Percentiles rank a stretch among this genome's conserved stretches.
Evolutionary conservation across 164 flowering plant species (phyloP).

Genomic region (Aristolochia californica): DNA sequence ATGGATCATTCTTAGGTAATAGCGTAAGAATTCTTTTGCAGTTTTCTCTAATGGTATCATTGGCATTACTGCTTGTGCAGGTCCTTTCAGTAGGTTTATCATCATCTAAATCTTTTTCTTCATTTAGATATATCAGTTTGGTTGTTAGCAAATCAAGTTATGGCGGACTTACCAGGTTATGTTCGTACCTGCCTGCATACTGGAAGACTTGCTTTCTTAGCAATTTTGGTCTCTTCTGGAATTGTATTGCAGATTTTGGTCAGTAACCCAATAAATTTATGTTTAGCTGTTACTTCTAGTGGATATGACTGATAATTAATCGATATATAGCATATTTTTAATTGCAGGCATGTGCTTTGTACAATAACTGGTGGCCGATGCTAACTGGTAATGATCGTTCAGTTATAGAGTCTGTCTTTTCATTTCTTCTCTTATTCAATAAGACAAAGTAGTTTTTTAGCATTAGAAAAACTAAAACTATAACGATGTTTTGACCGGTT

Average conservation of each 20-base stretch:
- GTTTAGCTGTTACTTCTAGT: not conserved
- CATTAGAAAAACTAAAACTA: too few species aligned
- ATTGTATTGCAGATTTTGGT: constrained; percentile 89
- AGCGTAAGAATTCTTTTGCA: too few species aligned
- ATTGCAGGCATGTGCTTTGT: constrained; percentile 90
- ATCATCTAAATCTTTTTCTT: too few species aligned
- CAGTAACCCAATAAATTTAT: constrained; percentile 7
- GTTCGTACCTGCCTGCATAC: constrained; percentile 56
- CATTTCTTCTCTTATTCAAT: not conserved
- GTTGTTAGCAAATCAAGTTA: constrained; percentile 24
- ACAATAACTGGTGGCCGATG: constrained; percentile 99
- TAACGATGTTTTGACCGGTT: constrained; percentile 4
- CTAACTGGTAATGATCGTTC: constrained; percentile 40
- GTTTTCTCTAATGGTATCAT: too few species aligned
- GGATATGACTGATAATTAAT: not conserved
- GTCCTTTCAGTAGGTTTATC: too few species aligned
- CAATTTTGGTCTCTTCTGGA: constrained; percentile 87
- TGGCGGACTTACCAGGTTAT: constrained; percentile 74
- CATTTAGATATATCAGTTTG: constrained; percentile 1
- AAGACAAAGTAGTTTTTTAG: not conserved
- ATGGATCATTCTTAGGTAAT: too few species aligned
- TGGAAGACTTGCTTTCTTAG: constrained; percentile 74
- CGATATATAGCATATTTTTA: constrained; percentile 1
- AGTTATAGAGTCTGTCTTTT: not conserved
- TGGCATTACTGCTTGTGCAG: too few species aligned